Conservation (phyloP, 2,329 filamentous ascomycete species). For the Aspergillus caelatus region DNA sequence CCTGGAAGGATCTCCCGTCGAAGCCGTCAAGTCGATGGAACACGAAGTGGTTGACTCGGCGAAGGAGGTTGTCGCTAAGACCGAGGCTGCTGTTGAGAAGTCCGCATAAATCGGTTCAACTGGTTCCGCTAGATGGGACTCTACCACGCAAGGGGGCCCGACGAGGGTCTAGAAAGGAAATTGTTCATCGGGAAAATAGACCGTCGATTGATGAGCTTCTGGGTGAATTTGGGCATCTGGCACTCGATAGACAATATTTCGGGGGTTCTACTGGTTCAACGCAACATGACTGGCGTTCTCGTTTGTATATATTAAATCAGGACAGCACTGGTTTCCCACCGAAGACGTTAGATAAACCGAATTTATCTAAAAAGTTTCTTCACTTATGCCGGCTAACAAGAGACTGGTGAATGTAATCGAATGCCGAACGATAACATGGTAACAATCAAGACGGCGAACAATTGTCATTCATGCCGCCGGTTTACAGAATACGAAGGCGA, state of each 20-base stretch:
- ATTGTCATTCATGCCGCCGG: no score
- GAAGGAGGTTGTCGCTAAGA: slow-evolving; percentile 35
- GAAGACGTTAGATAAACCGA: not conserved
- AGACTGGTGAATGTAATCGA: not conserved
- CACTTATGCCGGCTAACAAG: not conserved
- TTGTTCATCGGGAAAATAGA: not conserved
- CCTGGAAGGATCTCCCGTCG: slow-evolving; percentile 53
- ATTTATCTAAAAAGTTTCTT: not conserved
- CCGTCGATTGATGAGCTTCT: not conserved
- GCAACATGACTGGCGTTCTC: not conserved
- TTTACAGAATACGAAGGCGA: not conserved
- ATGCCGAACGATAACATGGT: not conserved
- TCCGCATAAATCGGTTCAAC: not conserved
- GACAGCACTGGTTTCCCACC: not conserved
- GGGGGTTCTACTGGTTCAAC: not conserved
- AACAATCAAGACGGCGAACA: no score
- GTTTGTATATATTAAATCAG: not conserved
- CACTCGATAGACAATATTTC: not conserved
- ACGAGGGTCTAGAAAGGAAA: not conserved
- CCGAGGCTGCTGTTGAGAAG: slow-evolving; percentile 38
- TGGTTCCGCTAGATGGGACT: not conserved
- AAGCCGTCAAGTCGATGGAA: slow-evolving; percentile 43
- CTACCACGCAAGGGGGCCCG: not conserved
- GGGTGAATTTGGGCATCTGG: not conserved
- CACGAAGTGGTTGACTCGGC: slow-evolving; percentile 39